Evolutionary conservation across 495 filamentous ascomycete species (phyloP).

Genomic region (Neurospora sp.): DNA sequence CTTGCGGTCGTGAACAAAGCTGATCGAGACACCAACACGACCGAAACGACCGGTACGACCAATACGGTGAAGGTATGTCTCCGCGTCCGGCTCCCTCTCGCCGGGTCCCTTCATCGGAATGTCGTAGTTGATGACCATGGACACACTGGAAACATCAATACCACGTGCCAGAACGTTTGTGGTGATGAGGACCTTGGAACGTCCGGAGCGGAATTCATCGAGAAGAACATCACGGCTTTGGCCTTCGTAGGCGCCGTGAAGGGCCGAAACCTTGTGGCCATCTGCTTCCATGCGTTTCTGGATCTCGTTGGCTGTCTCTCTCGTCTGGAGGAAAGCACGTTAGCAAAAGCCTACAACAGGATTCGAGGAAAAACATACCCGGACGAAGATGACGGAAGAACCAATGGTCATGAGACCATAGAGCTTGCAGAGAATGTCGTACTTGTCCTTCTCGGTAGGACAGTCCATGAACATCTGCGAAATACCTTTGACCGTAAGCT

Average conservation of each 20-base stretch:
- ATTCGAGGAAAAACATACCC: slow-evolving; percentile 41
- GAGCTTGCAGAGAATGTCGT: slow-evolving; percentile 74
- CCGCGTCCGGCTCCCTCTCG: slow-evolving; percentile 55
- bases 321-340: slow-evolving; percentile 44
- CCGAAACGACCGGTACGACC: slow-evolving; percentile 96
- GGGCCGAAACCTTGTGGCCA: slow-evolving; percentile 79
- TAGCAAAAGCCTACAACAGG: slow-evolving; percentile 5
- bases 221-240: slow-evolving; percentile 74
- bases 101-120: slow-evolving; percentile 49
- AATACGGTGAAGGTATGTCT: slow-evolving; percentile 97
- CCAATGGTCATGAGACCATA: slow-evolving; percentile 93
- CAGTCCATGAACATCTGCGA: slow-evolving; percentile 96
- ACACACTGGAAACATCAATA: slow-evolving; percentile 93
- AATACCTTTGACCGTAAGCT: slow-evolving; percentile 93
- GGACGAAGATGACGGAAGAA: slow-evolving; percentile 95
- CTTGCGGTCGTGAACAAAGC: slow-evolving; percentile 71
- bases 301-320: slow-evolving; percentile 71
- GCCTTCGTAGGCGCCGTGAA: slow-evolving; percentile 81
- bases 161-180: slow-evolving; percentile 96
- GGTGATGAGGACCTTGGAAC: slow-evolving; percentile 94
- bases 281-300: slow-evolving; percentile 76
- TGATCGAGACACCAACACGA: slow-evolving; percentile 90
- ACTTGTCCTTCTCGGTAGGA: slow-evolving; percentile 69
- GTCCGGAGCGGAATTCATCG: slow-evolving; percentile 74
- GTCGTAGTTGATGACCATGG: slow-evolving; percentile 95